These are phyloP conservation scores for Typha latifolia DNA, from an alignment of 176 grass and related monocot species.

Conservation along the genomic window DNA sequence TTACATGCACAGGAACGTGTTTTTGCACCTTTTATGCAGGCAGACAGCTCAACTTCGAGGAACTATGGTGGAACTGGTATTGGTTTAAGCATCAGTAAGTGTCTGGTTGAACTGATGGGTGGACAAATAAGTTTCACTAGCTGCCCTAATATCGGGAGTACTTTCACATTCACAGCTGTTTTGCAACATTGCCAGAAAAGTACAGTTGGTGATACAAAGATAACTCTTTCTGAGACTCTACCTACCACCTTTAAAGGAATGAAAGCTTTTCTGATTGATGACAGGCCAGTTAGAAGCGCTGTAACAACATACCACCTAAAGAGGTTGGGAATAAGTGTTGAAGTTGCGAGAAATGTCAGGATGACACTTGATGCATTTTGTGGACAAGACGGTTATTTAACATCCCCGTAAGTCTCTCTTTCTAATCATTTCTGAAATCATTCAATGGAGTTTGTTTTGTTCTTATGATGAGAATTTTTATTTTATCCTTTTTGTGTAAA, in stretches of 20 bases:
- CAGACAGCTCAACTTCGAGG: conserved; percentile 14
- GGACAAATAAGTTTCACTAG: conserved; percentile 89
- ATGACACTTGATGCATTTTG: conserved; percentile 30
- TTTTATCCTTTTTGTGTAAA: too few relatives aligned
- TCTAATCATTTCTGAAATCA: too few relatives aligned
- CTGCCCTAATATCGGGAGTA: conserved; percentile 60
- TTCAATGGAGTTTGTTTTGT: too few relatives aligned
- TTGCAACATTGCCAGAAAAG: conserved; percentile 39
- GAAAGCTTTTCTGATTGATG: not conserved
- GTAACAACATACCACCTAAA: conserved; percentile 30
- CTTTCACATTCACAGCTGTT: conserved; percentile 74
- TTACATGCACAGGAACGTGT: conserved; percentile 47
- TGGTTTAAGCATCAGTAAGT: conserved; percentile 41
- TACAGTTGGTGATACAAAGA: conserved; percentile 42
- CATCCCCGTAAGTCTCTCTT: conserved; percentile 36
- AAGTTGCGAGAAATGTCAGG: conserved; percentile 39
- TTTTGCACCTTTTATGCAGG: conserved; percentile 29
- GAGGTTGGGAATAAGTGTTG: conserved; percentile 63
- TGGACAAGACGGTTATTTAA: conserved; percentile 45
- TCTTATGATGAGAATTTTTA: too few relatives aligned
- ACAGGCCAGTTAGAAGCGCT: not conserved
- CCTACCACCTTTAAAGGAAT: not conserved
- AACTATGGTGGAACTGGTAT: conserved; percentile 23
- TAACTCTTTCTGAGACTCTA: conserved; percentile 34
- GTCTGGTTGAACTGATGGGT: conserved; percentile 78